A percentile compares a stretch with the other conserved stretches of the same genome.
Evolutionary conservation across 352 stramenopile genomes (phyloP).

Genomic region (Globisporangium recalcitrans): DNA sequence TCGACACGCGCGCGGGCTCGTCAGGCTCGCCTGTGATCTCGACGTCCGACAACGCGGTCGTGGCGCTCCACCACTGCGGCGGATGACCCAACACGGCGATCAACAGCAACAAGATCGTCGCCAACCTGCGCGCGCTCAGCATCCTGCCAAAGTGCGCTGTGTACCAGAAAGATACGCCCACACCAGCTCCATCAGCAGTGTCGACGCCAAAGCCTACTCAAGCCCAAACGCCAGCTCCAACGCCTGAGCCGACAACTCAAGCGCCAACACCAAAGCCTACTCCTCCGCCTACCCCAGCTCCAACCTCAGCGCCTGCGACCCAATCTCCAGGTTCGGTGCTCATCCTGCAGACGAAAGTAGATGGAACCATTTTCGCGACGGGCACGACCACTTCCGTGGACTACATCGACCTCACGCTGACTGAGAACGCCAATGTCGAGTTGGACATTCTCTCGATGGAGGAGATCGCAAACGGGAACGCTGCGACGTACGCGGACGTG

Average conservation of each 20-base stretch:
- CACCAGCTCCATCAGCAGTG: conserved; percentile 14
- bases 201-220: conserved; percentile 13
- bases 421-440: conserved; percentile 33
- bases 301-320: conserved; percentile 13
- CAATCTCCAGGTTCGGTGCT: conserved; percentile 8
- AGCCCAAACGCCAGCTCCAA: conserved; percentile 13
- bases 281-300: conserved; percentile 17
- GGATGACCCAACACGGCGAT: conserved; percentile 73
- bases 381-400: conserved; percentile 50
- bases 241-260: conserved; percentile 5
- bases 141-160: conserved; percentile 43
- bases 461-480: conserved; percentile 9
- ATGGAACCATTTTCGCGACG: conserved; percentile 64
- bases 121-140: conserved; percentile 35
- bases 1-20: conserved; percentile 68
- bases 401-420: conserved; percentile 58
- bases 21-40: conserved; percentile 66
- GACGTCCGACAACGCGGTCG: conserved; percentile 50
- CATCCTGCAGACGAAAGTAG: conserved; percentile 28
- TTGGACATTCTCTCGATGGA: conserved; percentile 70
- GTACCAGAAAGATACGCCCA: conserved; percentile 13
- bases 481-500: conserved; percentile 39
- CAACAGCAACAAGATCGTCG: conserved; percentile 58
- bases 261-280: conserved; percentile 11
- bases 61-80: conserved; percentile 71